phyloP scores from a whole-genome alignment of 1,139 yeast genomes.

The Debaryomyces coudertii region DNA sequence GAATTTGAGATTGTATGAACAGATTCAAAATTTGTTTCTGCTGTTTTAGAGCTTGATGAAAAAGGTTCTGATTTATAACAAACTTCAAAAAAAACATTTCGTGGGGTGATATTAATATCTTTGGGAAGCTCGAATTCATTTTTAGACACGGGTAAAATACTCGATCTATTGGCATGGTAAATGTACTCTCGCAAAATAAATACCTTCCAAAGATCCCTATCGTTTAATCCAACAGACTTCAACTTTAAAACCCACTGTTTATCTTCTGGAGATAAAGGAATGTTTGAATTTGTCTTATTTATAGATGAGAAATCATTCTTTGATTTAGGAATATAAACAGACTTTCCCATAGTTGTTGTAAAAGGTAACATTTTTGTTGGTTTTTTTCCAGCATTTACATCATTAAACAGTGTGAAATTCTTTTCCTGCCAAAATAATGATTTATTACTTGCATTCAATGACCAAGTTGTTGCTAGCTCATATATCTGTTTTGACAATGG shows the following conservation, averaged over 20 bases:
- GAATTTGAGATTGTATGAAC: slow-evolving; percentile 8
- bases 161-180: slow-evolving; percentile 53
- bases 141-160: slow-evolving; percentile 8
- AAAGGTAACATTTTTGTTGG: slow-evolving; percentile 24
- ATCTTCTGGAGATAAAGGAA: slow-evolving; percentile 63
- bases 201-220: slow-evolving; percentile 82
- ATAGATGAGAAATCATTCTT: slow-evolving; percentile 20
- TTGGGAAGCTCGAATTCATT: slow-evolving; percentile 15
- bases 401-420: slow-evolving; percentile 17
- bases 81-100: slow-evolving; percentile 70
- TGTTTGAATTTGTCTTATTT: slow-evolving; percentile 18
- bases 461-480: slow-evolving; percentile 74
- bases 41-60: slow-evolving; percentile 21
- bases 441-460: slow-evolving; percentile 57
- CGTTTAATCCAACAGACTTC: slow-evolving; percentile 68
- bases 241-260: slow-evolving; percentile 73
- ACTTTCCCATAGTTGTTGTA: slow-evolving; percentile 42
- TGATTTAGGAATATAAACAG: slow-evolving; percentile 38
- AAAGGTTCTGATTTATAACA: slow-evolving; percentile 49
- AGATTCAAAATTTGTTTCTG: slow-evolving; percentile 24
- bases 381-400: slow-evolving; percentile 13
- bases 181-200: slow-evolving; percentile 70
- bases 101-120: slow-evolving; percentile 41
- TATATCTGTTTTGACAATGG: slow-evolving; percentile 72
- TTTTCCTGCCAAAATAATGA: slow-evolving; percentile 71